Percentiles rank a stretch among this genome's conserved stretches.
Conservation (phyloP, 225 moss, liverwort and hornwort genomes). For the Marchantia paleacea region DNA sequence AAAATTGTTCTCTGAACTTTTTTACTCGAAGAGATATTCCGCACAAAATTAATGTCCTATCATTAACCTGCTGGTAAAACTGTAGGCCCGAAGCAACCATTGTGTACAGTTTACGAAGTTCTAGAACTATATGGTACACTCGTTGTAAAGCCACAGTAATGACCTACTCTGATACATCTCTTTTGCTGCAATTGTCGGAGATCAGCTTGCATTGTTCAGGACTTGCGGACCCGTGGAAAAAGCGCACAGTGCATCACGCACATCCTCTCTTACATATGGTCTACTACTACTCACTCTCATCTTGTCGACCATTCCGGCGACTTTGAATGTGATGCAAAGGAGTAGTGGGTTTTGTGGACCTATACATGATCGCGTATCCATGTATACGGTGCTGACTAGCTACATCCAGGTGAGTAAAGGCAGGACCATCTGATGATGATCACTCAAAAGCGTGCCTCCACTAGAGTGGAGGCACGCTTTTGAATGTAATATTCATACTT, state of each 20-base stretch:
- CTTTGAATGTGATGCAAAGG: slow-evolving; percentile 43
- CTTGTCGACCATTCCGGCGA: slow-evolving; percentile 66
- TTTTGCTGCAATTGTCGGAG: not conserved
- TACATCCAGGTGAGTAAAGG: slow-evolving; percentile 53
- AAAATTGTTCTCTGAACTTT: too few species aligned
- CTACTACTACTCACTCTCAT: slow-evolving; percentile 60
- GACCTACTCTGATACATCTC: not conserved
- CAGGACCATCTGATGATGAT: not conserved
- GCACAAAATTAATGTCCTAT: too few species aligned
- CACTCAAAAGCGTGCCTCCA: not conserved
- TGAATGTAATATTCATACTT: too few species aligned
- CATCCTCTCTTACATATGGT: slow-evolving; percentile 72
- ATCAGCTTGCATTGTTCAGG: slow-evolving; percentile 52
- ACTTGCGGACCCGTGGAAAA: slow-evolving; percentile 76
- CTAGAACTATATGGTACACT: too few species aligned
- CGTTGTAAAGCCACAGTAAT: too few species aligned
- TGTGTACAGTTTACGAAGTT: too few species aligned
- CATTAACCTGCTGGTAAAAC: not conserved
- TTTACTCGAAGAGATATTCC: too few species aligned
- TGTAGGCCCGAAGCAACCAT: not conserved
- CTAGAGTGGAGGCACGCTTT: not conserved
- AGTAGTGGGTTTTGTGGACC: slow-evolving; percentile 81
- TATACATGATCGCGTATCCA: slow-evolving; percentile 54
- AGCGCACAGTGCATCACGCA: slow-evolving; percentile 79
- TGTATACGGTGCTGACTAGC: slow-evolving; percentile 51